These are phyloP conservation scores for Fusarium pseudocircinatum DNA, from an alignment of 2,329 filamentous ascomycete genomes.

Conservation along the genomic window DNA sequence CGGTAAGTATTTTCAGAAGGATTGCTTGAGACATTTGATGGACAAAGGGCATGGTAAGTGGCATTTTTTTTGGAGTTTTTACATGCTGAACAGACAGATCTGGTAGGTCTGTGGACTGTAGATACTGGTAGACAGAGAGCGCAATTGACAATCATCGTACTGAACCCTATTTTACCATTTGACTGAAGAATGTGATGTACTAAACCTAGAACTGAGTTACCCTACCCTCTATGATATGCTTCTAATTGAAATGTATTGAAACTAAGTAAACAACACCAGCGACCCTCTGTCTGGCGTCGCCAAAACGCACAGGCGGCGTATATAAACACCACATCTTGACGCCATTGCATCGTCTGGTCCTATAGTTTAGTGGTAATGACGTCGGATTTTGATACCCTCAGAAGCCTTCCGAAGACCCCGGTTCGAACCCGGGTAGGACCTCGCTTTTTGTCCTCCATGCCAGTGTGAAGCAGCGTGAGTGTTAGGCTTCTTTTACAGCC, in stretches of 20 bases:
- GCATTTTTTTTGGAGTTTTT: not conserved
- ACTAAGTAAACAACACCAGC: accelerated
- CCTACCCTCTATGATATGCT: accelerated
- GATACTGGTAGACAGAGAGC: not conserved
- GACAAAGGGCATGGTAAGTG: not conserved
- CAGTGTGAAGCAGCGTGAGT: accelerated
- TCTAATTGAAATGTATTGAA: not conserved
- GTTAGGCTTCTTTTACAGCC: accelerated
- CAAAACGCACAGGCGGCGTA: accelerated
- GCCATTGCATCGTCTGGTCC: not conserved
- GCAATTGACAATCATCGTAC: not conserved
- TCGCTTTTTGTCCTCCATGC: not conserved
- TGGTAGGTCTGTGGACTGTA: no score
- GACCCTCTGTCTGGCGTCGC: accelerated
- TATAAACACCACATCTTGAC: not conserved
- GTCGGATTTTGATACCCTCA: conserved; percentile 23
- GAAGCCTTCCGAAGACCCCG: conserved; percentile 23
- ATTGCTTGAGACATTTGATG: not conserved
- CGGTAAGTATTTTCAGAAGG: no score
- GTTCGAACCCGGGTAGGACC: conserved; percentile 34
- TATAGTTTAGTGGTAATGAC: conserved; percentile 33
- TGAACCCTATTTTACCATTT: not conserved
- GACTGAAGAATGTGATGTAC: not conserved
- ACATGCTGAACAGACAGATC: not conserved
- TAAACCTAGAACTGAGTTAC: no score